Base-by-base conservation (phyloP, 331 rosid genomes). In the Saraca asoca region DNA sequence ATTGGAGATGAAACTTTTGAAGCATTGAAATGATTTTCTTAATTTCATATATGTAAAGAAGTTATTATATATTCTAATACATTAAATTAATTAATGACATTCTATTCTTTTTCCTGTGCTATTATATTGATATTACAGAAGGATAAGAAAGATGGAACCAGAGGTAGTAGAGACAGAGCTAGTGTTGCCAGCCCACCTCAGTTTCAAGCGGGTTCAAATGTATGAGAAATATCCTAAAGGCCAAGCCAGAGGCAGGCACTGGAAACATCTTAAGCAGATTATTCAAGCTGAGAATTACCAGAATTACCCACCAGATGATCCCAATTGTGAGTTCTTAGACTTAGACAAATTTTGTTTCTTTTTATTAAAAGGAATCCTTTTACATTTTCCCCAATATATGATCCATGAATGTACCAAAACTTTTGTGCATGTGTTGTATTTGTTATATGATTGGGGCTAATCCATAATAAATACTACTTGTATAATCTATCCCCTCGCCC, bases 191-290 rank as follows among this genome's bases (percentile, higher is more conserved):
- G 81, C 57, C 39, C 83, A 86, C 75, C 77, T 93, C 43, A 85
- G 87, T 85, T 93, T 90, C 62, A 90, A 93, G 84, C 76, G 79
- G 41, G 72, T 90, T 79, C 98, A 93, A 67, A 93, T 87, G 88
- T 77, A 90, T 11, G 97, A 93, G 64, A 93, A 93, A 83, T 93
- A 84, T 50, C 98, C 98, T 0, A 93, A 93, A 73, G 97, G 98
- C 44, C 98, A 90, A 83, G 79, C 98, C 15, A 80, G 98, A 78
- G 88, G 97, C 46, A 83, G 98, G 57, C 97, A 91, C 64, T 90
- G 96, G 98, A 90, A 93, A 39, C 98, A 93, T 80, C 96, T 93
- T 46, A 90, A 88, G 87, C 98, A 93, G 80, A 93, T 93, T 72
- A 82, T 93, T 79, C 98, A 87, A 63, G 97, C 97, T 18, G 98